These are phyloP conservation scores for Sechiopsis laciniata DNA, from an alignment of 306 rosid genomes.

Conservation along the genomic window DNA sequence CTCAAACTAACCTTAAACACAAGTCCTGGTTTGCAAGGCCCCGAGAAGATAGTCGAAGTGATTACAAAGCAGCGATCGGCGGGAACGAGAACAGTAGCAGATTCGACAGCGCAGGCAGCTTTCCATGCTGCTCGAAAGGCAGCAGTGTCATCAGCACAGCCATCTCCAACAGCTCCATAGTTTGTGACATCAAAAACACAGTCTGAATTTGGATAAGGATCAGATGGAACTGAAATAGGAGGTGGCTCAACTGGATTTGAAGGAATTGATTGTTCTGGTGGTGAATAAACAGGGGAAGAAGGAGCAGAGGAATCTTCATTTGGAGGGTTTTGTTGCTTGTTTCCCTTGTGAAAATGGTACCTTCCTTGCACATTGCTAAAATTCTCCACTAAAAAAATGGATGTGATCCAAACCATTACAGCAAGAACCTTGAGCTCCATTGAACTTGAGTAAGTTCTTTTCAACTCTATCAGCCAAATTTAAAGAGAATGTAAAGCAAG, in stretches of 20 bases:
- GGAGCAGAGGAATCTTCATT: conserved; percentile 23
- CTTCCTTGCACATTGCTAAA: conserved; percentile 67
- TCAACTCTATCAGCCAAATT: not conserved
- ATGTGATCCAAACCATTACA: conserved; percentile 27
- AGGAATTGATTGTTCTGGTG: conserved; percentile 36
- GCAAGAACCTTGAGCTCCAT: conserved; percentile 38
- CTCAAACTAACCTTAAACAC: conserved; percentile 58
- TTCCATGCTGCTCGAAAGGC: conserved; percentile 84
- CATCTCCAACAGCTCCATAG: conserved; percentile 88
- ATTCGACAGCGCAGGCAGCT: conserved; percentile 78
- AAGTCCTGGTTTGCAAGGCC: conserved; percentile 91
- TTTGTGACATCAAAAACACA: conserved; percentile 61
- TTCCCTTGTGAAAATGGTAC: conserved; percentile 52
- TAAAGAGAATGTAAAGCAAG: not conserved
- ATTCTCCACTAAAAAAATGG: conserved; percentile 19
- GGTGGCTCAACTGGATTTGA: conserved; percentile 16
- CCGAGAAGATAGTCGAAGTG: conserved; percentile 83
- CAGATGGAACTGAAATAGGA: conserved; percentile 43
- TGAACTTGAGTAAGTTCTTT: not conserved
- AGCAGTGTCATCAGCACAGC: conserved; percentile 66
- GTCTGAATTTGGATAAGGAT: conserved; percentile 53
- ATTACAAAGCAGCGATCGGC: conserved; percentile 47
- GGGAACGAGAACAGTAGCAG: conserved; percentile 69
- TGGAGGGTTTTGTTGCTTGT: conserved; percentile 30
- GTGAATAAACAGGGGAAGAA: conserved; percentile 31